Percentiles rank a stretch among this genome's conserved stretches.
Evolutionary conservation across 2,329 filamentous ascomycete genomes (phyloP).

Genomic region (Cercospora sp.): DNA sequence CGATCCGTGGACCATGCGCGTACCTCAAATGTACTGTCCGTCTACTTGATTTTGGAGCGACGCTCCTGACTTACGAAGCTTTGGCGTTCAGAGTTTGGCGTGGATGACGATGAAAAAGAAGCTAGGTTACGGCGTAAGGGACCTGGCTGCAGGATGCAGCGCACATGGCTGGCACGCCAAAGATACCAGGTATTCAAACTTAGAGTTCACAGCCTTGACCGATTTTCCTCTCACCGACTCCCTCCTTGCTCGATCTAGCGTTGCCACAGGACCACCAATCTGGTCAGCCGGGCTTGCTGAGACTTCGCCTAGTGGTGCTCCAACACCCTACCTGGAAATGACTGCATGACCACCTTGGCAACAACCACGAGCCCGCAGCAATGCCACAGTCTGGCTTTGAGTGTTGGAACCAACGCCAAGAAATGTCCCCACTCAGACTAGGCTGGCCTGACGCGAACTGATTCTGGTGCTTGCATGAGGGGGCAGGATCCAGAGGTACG

Average conservation of each 20-base stretch:
- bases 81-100: constrained; percentile 1
- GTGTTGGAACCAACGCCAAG: neutral
- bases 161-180: neutral
- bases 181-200: neutral
- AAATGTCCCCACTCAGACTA: neutral
- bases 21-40: neutral
- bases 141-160: neutral
- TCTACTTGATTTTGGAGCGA: neutral
- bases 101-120: neutral
- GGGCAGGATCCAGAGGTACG: neutral
- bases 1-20: neutral
- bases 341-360: neutral
- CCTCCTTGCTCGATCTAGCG: neutral
- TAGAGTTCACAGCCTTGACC: constrained; percentile 4
- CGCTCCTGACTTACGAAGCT: neutral
- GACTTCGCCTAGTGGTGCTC: neutral
- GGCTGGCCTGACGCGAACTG: neutral
- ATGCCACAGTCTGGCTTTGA: neutral
- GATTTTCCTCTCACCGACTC: constrained; percentile 1
- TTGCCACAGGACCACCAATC: neutral
- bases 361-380: constrained; percentile 4
- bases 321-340: neutral
- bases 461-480: neutral
- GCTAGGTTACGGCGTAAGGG: neutral
- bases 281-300: neutral